phyloP scores from a whole-genome alignment of 2,329 filamentous ascomycete genomes.

The Diplodia intermedia region DNA sequence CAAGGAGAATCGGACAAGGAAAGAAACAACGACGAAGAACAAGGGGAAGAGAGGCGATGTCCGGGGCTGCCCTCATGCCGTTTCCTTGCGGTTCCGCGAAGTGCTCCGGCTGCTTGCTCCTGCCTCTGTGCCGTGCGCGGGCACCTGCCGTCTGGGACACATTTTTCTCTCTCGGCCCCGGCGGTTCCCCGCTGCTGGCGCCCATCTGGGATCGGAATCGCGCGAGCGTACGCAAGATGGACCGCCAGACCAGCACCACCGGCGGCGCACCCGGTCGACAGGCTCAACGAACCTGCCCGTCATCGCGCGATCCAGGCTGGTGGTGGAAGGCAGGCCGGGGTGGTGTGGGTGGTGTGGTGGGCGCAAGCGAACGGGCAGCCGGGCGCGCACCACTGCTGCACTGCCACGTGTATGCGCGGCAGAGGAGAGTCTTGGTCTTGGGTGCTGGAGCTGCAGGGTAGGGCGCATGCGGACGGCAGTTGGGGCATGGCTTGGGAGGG shows the following conservation, averaged over 20 bases:
- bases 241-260: background rate
- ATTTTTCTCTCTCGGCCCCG: background rate
- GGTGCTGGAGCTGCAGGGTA: background rate
- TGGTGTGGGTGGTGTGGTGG: conserved; percentile 14
- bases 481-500: background rate
- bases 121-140: conserved; percentile 1
- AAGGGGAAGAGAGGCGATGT: background rate
- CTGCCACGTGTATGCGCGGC: conserved; percentile 34
- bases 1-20: background rate
- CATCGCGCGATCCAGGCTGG: conserved; percentile 28
- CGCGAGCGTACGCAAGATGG: conserved; percentile 1
- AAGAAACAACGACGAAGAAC: background rate
- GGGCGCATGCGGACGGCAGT: background rate
- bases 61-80: too few relatives aligned
- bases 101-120: background rate
- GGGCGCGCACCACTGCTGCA: conserved; percentile 30
- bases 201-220: conserved; percentile 8
- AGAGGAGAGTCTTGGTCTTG: conserved; percentile 3
- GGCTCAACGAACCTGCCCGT: conserved; percentile 20
- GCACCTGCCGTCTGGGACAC: background rate
- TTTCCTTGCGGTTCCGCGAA: background rate
- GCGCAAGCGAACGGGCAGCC: conserved; percentile 14
- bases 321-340: background rate
- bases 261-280: conserved; percentile 8
- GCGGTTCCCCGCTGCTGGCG: background rate